phyloP scores from a whole-genome alignment of 768 basidiomycete genomes.

The Tylopilus plumbeoviolaceoides region DNA sequence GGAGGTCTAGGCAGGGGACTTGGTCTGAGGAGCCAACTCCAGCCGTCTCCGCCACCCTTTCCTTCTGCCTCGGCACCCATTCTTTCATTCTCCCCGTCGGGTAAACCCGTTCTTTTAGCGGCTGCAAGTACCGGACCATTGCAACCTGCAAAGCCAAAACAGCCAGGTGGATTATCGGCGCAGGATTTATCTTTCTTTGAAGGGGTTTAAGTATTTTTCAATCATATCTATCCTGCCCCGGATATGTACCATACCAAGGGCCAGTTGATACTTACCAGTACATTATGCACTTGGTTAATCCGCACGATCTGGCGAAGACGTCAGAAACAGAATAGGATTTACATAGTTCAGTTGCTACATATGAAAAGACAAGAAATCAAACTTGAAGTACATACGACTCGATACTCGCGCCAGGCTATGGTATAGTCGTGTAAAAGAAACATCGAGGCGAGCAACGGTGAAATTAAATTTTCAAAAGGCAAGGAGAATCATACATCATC shows the following conservation, averaged over 20 bases:
- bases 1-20: constrained; percentile 1
- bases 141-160: constrained; percentile 17
- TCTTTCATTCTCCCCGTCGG: constrained; percentile 15
- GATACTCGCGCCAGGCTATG: not conserved
- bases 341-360: not conserved
- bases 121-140: constrained; percentile 7
- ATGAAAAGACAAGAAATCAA: not conserved
- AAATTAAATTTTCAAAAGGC: not conserved
- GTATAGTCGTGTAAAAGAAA: constrained; percentile 3
- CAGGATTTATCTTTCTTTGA: constrained; percentile 90
- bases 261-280: not conserved
- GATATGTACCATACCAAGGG: not conserved
- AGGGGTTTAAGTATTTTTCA: constrained; percentile 42
- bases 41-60: constrained; percentile 17
- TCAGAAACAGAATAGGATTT: not conserved
- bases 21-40: constrained; percentile 6
- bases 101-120: constrained; percentile 5
- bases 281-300: not conserved
- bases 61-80: constrained; percentile 15
- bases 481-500: not conserved
- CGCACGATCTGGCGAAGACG: not conserved
- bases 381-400: not conserved
- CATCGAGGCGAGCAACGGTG: not conserved
- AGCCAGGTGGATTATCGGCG: constrained; percentile 63
- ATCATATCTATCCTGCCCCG: not conserved